These are phyloP conservation scores for Larix kaempferi DNA, from an alignment of 75 land plant genomes.

Conservation along the genomic window DNA sequence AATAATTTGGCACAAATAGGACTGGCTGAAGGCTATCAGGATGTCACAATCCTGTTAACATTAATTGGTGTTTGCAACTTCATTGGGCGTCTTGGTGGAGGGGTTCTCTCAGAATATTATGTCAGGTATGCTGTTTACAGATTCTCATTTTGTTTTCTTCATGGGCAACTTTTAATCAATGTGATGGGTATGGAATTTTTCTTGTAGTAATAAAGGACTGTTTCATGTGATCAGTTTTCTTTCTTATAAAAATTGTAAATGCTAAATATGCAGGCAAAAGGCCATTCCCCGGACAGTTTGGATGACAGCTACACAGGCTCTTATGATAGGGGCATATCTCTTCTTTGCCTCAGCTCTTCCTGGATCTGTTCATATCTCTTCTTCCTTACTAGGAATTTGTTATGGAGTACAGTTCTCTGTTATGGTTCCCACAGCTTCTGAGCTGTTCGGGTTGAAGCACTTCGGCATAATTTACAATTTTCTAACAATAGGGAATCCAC, in stretches of 20 bases:
- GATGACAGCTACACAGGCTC: conserved; percentile 35
- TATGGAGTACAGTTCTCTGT: conserved; percentile 46
- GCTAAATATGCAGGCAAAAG: conserved; percentile 22
- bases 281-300: conserved; percentile 38
- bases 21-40: conserved; percentile 41
- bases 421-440: conserved; percentile 49
- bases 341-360: conserved; percentile 39
- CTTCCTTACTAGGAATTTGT: conserved; percentile 42
- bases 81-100: conserved; percentile 48
- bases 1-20: conserved; percentile 54
- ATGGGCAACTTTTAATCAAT: not conserved
- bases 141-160: not conserved
- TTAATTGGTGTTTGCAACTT: conserved; percentile 38
- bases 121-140: conserved; percentile 15
- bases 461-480: conserved; percentile 51
- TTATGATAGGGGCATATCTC: conserved; percentile 26
- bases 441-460: conserved; percentile 52
- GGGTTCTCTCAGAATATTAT: conserved; percentile 32
- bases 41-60: conserved; percentile 41
- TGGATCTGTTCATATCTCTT: conserved; percentile 29
- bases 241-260: not conserved
- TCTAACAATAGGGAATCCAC: conserved; percentile 38
- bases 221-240: not conserved
- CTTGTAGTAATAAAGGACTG: not conserved
- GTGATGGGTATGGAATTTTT: not conserved